Conservation (phyloP, 2,329 filamentous ascomycete species). For the Fusarium cyanostomum region DNA sequence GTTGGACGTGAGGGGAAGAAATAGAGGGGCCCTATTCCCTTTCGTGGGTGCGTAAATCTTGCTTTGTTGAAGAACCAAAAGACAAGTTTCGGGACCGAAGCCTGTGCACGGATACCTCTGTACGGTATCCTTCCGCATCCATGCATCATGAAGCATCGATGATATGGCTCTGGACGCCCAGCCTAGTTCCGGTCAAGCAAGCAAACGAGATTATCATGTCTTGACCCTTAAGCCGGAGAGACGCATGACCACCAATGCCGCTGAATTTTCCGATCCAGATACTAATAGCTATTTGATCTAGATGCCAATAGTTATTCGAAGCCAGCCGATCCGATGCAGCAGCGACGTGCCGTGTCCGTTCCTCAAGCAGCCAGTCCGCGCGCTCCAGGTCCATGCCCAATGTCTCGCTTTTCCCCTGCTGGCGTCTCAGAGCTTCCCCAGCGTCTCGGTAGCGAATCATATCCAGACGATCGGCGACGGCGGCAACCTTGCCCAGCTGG, state of each 20-base stretch:
- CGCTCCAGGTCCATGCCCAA: slow-evolving; percentile 16
- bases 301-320: slow-evolving; percentile 4
- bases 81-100: slow-evolving; percentile 2
- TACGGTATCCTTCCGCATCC: background rate
- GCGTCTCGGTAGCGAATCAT: slow-evolving; percentile 48
- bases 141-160: slow-evolving; percentile 2
- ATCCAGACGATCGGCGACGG: slow-evolving; percentile 26
- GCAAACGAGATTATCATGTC: too few relatives aligned
- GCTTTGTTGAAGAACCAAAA: slow-evolving; percentile 25
- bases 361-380: slow-evolving; percentile 14
- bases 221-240: too few relatives aligned
- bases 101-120: too few relatives aligned
- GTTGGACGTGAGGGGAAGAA: slow-evolving; percentile 23
- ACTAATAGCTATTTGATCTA: too few relatives aligned
- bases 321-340: slow-evolving; percentile 19
- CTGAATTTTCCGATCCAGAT: background rate
- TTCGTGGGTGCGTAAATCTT: slow-evolving; percentile 25
- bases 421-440: slow-evolving; percentile 39
- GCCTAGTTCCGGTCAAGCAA: too few relatives aligned
- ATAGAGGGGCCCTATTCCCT: slow-evolving; percentile 28
- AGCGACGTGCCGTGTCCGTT: slow-evolving; percentile 3
- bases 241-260: background rate
- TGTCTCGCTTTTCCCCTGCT: slow-evolving; percentile 35
- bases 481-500: slow-evolving; percentile 47
- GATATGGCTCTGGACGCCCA: too few relatives aligned